Evolutionary conservation across 169 alveolate species (phyloP).

Genomic region (Eimeria necatrix): DNA sequence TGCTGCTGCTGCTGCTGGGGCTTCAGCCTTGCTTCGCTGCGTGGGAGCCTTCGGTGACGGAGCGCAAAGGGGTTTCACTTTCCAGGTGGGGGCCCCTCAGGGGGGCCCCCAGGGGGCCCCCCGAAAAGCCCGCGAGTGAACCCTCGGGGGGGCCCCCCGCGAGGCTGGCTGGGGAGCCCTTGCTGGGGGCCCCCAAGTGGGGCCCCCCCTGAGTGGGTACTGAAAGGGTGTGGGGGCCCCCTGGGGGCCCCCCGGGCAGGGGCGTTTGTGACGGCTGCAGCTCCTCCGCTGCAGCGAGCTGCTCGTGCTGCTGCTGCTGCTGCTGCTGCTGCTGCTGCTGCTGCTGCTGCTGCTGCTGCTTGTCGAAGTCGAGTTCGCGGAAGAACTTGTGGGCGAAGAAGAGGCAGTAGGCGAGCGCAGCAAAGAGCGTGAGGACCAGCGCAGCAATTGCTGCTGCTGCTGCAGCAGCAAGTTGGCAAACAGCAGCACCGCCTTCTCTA

Average conservation of each 20-base stretch:
- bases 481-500: neutral
- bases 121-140: neutral
- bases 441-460: constrained; percentile 12
- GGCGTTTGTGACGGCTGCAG: too few species aligned
- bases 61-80: neutral
- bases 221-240: neutral
- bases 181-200: neutral
- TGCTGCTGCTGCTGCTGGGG: neutral
- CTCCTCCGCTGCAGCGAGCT: neutral
- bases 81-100: constrained; percentile 25
- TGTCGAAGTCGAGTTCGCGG: neutral
- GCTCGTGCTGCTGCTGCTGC: neutral
- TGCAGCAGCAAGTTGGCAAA: constrained; percentile 10
- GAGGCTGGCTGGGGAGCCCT: too few species aligned
- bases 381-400: constrained; percentile 30
- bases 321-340: neutral
- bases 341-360: neutral
- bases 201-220: neutral
- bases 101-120: constrained; percentile 1
- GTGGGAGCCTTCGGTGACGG: constrained; percentile 17
- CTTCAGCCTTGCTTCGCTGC: neutral
- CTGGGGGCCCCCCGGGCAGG: neutral
- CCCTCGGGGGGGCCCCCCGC: neutral
- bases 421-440: constrained; percentile 38
- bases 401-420: constrained; percentile 25